Evolutionary conservation across 768 basidiomycete genomes (phyloP).

Genomic region (Kwoniella bestiolae): DNA sequence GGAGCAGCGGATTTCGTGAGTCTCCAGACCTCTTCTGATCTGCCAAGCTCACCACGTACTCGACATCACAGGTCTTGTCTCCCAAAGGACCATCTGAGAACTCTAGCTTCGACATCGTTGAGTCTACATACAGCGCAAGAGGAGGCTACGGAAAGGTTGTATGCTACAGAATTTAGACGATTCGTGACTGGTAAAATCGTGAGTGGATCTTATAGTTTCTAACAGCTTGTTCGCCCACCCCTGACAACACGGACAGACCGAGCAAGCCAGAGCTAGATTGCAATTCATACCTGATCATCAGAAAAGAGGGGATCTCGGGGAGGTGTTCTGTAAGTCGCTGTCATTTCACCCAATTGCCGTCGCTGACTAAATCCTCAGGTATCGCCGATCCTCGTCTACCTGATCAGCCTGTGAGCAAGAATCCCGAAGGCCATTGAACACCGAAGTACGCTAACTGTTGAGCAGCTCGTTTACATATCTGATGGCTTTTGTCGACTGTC

Average conservation of each 20-base stretch:
- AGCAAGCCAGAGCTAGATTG: slow-evolving; percentile 29
- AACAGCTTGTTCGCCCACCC: too few relatives aligned
- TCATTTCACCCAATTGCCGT: not conserved
- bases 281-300: slow-evolving; percentile 20
- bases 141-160: slow-evolving; percentile 23
- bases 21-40: too few relatives aligned
- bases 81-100: too few relatives aligned
- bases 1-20: not conserved
- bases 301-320: slow-evolving; percentile 32
- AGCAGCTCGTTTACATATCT: slow-evolving; percentile 31
- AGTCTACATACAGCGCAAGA: slow-evolving; percentile 19
- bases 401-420: slow-evolving; percentile 25
- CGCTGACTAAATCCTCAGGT: slow-evolving; percentile 12
- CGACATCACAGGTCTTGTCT: too few relatives aligned
- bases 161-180: slow-evolving; percentile 30
- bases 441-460: not conserved
- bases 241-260: too few relatives aligned
- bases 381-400: slow-evolving; percentile 31
- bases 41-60: too few relatives aligned
- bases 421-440: not conserved
- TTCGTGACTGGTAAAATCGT: slow-evolving; percentile 26
- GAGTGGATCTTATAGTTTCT: too few relatives aligned
- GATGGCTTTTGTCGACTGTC: slow-evolving; percentile 36
- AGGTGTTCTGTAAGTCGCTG: slow-evolving; percentile 31
- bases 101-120: too few relatives aligned